Evolutionary conservation across 768 basidiomycete genomes (phyloP).

Genomic region (Kwoniella dejecticola): DNA sequence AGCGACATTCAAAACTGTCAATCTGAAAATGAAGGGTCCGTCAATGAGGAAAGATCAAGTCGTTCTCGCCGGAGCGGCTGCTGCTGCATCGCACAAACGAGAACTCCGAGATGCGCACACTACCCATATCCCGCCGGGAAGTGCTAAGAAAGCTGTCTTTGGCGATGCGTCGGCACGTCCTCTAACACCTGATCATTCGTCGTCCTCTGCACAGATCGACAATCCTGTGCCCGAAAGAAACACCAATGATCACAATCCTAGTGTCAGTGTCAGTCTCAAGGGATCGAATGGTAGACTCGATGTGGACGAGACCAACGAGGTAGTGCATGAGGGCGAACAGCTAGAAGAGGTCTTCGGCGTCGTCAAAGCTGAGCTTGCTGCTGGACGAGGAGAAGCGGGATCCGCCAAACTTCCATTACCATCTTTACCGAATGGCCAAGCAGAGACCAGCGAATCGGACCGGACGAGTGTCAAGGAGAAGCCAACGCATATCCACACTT

Average conservation of each 20-base stretch:
- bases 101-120: slow-evolving; percentile 21
- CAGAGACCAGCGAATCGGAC: background rate
- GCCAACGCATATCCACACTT: slow-evolving; percentile 20
- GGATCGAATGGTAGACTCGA: slow-evolving; percentile 24
- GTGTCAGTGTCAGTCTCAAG: too few species aligned
- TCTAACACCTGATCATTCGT: background rate
- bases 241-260: too few species aligned
- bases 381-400: slow-evolving; percentile 54
- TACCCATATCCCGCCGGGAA: background rate
- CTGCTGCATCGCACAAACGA: slow-evolving; percentile 78
- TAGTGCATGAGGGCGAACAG: slow-evolving; percentile 42
- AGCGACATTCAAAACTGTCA: slow-evolving; percentile 82
- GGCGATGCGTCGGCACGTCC: slow-evolving; percentile 12
- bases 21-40: slow-evolving; percentile 74
- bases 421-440: background rate
- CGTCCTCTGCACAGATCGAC: background rate
- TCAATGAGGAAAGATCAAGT: slow-evolving; percentile 71
- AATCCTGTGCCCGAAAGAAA: background rate
- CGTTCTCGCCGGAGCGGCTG: slow-evolving; percentile 78
- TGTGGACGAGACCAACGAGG: slow-evolving; percentile 32
- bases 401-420: background rate
- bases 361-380: slow-evolving; percentile 80
- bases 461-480: background rate
- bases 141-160: slow-evolving; percentile 23
- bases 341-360: slow-evolving; percentile 74